Evolutionary conservation across 805 yeast species (phyloP).

Genomic region (Komagataella mondaviorum): DNA sequence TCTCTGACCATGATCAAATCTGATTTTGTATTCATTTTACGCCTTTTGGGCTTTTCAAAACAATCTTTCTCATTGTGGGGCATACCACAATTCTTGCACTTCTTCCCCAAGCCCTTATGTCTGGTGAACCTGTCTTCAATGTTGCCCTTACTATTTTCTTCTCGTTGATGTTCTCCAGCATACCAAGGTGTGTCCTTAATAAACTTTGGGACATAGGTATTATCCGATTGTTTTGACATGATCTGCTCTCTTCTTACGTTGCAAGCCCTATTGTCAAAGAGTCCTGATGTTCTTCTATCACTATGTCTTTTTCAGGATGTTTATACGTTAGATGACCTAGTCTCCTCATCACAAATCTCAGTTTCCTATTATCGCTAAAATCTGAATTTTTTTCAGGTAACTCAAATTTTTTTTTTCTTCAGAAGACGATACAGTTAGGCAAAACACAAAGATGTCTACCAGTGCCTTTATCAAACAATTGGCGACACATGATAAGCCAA

Average conservation of each 20-base stretch:
- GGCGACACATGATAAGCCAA: constrained; percentile 55
- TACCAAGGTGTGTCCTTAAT: constrained; percentile 29
- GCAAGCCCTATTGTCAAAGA: not conserved
- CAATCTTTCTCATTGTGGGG: constrained; percentile 39
- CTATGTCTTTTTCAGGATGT: not conserved
- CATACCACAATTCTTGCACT: constrained; percentile 49
- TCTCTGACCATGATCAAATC: constrained; percentile 10
- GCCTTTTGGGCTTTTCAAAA: constrained; percentile 39
- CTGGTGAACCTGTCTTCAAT: constrained; percentile 1
- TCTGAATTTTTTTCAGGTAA: not conserved
- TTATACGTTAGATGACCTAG: not conserved
- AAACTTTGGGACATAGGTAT: constrained; percentile 24
- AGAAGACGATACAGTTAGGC: not conserved
- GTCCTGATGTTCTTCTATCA: not conserved
- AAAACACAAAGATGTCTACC: constrained; percentile 14
- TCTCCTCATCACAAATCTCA: not conserved
- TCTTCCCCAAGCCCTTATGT: constrained; percentile 8
- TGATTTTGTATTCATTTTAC: constrained; percentile 12
- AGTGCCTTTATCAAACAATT: constrained; percentile 62
- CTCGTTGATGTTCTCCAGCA: constrained; percentile 7
- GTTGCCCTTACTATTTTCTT: not conserved
- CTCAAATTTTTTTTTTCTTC: not conserved
- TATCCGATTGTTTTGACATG: constrained; percentile 4
- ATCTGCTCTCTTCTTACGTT: not conserved
- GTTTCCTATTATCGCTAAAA: not conserved